Evolutionary conservation across 2,329 filamentous ascomycete genomes (phyloP), one percentile per base, ranked within the genome.

Genomic region (Ophiostoma piceae): DNA sequence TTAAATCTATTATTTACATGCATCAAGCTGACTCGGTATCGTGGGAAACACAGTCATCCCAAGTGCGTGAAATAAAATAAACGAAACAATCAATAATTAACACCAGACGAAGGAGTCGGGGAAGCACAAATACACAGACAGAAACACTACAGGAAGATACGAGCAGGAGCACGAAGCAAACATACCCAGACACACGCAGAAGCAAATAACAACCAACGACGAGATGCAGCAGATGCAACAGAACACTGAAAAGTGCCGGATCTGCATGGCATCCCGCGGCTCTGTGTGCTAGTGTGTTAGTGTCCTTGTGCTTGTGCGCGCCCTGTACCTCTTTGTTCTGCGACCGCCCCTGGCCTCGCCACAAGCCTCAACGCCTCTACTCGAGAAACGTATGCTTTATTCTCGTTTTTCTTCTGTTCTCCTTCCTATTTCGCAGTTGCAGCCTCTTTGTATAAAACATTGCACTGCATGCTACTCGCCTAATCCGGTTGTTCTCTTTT

Each of bases 71-170:
- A 47, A 14, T 47, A 47, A 39, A 39, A 39, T 39, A 7, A 8
- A 39, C 1, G 35, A 54, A 54, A 22, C 11, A 54, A 54, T 6
- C 26, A 54, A 22, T 7, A 54, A 54, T 22, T 26, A 35, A 62
- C 12, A 62, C 26, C 57, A 62, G 57, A 62, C 26, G 57, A 62
- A 16, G 26, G 22, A 62, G 57, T 57, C 51, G 51, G 57, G 57
- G 57, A 26, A 62, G 57, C 57, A 62, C 57, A 26, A 62, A 26
- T 32, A 32, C 57, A 62, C 57, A 62, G 57, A 62, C 57, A 62
- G 57, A 62, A 19, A 62, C 57, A 62, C 7, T 8, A 60, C 14
- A 62, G 26, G 14, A 62, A 32, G 26, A 62, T 62, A 32, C 57
- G 26, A 62, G 54, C 26, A 32, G n/a, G 11, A 57, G 51, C 51